Evolutionary conservation across 1,139 yeast genomes (phyloP), one percentile per base, ranked within the genome.

Genomic region (Saccharomyces hybrid): DNA sequence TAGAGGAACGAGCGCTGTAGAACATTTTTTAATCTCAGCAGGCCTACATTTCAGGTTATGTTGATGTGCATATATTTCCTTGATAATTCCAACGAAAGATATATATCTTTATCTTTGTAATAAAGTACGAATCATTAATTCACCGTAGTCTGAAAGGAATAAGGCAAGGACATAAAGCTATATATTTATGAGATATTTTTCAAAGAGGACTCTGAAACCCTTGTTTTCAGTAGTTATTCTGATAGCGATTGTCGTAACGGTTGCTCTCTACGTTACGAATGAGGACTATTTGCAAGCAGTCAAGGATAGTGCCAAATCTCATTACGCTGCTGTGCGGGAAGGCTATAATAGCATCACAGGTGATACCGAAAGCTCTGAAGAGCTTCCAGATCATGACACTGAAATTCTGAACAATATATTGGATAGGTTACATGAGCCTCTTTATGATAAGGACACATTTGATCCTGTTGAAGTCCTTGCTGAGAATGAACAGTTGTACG

Each of bases 401-500:
- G 44, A 9, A 7, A n/a, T 16, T 3, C 5, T 5, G 6, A n/a
- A 38, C 2, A 4, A 5, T 3, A 16, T 38, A 38, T 0, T 38
- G 25, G 25, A 16, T 2, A 38, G 25, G 13, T 6, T 38, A 4
- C 25, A 16, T n/a, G 44, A 38, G 44, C 44, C 44, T 6, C 25
- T 38, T 9, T 38, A 16, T 38, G 44, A 9, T 2, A 38, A 38
- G 23, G 44, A 38, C 3, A 14, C 27, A 11, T 38, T 51, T 34
- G 56, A 49, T 13, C 42, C 48, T 6, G 63, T 74, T 49, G 66
- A 71, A 42, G 67, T 77, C 3, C 64, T 78, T 27, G 58, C 68
- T 14, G 56, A 61, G 8, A 80, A 80, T 61, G 64, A 60, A 48
- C 55, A 72, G 7, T 57, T 66, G 3, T 75, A 79, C 58, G 62